Evolutionary conservation across 108 stramenopile species (phyloP).

Genomic region (Stephanodiscus minutulus): DNA sequence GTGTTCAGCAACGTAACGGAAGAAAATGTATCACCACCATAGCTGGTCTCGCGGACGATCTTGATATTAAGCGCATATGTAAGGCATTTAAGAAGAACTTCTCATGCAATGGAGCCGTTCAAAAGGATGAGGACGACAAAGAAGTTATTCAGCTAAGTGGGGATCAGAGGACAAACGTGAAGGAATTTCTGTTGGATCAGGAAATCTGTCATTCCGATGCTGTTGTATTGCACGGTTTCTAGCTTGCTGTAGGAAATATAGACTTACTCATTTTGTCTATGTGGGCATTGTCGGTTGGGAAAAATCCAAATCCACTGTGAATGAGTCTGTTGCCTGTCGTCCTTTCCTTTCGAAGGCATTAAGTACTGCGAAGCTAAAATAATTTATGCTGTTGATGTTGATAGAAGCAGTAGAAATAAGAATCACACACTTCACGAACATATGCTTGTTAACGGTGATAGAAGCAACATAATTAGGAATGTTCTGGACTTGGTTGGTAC

Average conservation of each 20-base stretch:
- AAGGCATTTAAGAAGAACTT: slow-evolving; percentile 99
- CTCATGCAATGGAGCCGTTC: slow-evolving; percentile 97
- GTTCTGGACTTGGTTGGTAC: no score
- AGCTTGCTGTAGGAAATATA: slow-evolving; percentile 15
- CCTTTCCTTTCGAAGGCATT: no score
- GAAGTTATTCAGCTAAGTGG: slow-evolving; percentile 98
- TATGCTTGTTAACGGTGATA: no score
- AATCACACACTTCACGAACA: no score
- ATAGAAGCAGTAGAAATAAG: no score
- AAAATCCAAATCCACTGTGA: background rate
- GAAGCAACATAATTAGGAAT: no score
- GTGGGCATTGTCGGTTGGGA: background rate
- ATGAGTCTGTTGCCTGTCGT: no score
- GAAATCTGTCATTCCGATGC: slow-evolving; percentile 90
- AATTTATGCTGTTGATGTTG: no score
- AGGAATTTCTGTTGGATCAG: slow-evolving; percentile 94
- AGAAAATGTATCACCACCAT: slow-evolving; percentile 99
- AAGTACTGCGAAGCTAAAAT: no score
- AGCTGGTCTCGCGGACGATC: slow-evolving; percentile 95
- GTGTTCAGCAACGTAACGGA: slow-evolving; percentile 98
- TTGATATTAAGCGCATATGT: slow-evolving; percentile 97
- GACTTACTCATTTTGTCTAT: background rate
- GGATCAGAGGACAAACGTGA: slow-evolving; percentile 97
- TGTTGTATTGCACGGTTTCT: slow-evolving; percentile 92
- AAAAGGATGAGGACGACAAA: slow-evolving; percentile 91